phyloP scores from a whole-genome alignment of 1,284 basidiomycete species.

The Ceratobasidium sp. region DNA sequence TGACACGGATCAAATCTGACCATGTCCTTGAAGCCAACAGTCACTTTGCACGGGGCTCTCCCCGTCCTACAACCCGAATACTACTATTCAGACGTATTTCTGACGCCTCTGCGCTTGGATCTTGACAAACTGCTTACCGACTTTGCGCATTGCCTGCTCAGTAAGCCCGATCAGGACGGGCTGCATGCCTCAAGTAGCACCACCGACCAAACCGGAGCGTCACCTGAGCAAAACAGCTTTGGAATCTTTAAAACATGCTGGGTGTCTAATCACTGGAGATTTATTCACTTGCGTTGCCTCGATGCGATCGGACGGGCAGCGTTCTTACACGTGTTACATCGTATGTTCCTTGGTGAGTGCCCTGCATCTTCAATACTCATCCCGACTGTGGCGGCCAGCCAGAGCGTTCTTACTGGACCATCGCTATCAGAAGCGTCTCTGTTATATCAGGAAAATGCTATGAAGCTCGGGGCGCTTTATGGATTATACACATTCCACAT shows the following conservation, averaged over 20 bases:
- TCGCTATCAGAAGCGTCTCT: slow-evolving; percentile 11
- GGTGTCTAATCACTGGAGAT: slow-evolving; percentile 34
- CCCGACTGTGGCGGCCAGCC: neutral
- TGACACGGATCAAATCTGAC: slow-evolving; percentile 14
- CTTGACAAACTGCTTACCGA: slow-evolving; percentile 28
- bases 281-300: slow-evolving; percentile 42
- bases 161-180: slow-evolving; percentile 37
- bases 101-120: slow-evolving; percentile 27
- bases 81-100: slow-evolving; percentile 33
- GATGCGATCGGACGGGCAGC: slow-evolving; percentile 38
- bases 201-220: slow-evolving; percentile 35
- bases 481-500: slow-evolving; percentile 39
- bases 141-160: slow-evolving; percentile 36
- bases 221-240: slow-evolving; percentile 27
- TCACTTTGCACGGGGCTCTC: slow-evolving; percentile 32
- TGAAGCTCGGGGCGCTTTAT: slow-evolving; percentile 39
- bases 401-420: slow-evolving; percentile 16
- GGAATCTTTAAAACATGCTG: slow-evolving; percentile 34
- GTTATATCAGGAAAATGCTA: neutral
- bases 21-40: slow-evolving; percentile 40
- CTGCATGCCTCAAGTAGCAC: slow-evolving; percentile 23
- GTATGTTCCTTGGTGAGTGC: slow-evolving; percentile 38
- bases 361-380: neutral
- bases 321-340: slow-evolving; percentile 37
- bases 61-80: slow-evolving; percentile 38